Evolutionary conservation across 1,284 basidiomycete genomes (phyloP).

Genomic region (Hemileccinum hortonii): DNA sequence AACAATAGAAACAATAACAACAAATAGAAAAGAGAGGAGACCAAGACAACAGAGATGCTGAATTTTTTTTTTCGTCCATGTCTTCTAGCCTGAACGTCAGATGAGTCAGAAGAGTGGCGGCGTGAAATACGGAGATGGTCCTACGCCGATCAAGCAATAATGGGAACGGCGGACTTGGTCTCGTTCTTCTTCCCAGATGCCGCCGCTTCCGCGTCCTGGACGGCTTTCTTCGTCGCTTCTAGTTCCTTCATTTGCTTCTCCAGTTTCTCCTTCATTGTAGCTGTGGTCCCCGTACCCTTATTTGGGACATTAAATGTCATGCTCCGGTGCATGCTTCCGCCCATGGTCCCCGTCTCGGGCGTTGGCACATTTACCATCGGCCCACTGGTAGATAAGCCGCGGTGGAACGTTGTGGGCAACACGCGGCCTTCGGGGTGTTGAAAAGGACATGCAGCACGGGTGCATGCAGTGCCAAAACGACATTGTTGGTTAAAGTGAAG

Average conservation of each 20-base stretch:
- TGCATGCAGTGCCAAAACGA: slow-evolving; percentile 76
- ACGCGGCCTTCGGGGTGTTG: slow-evolving; percentile 80
- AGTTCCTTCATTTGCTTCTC: slow-evolving; percentile 61
- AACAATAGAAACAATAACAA: slow-evolving; percentile 22
- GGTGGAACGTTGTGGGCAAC: slow-evolving; percentile 72
- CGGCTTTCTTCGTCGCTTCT: slow-evolving; percentile 56
- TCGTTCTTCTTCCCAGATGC: slow-evolving; percentile 60
- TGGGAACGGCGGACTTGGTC: slow-evolving; percentile 49
- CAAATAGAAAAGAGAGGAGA: slow-evolving; percentile 12
- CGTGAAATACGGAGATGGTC: background rate
- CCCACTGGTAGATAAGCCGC: slow-evolving; percentile 59
- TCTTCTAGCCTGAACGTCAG: slow-evolving; percentile 13
- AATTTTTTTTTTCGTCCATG: slow-evolving; percentile 27
- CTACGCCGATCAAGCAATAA: slow-evolving; percentile 34
- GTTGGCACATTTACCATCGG: slow-evolving; percentile 58
- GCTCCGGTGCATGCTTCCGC: slow-evolving; percentile 60
- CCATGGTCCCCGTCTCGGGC: slow-evolving; percentile 65
- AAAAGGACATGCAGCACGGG: slow-evolving; percentile 71
- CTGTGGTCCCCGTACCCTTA: slow-evolving; percentile 32
- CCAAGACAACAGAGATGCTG: slow-evolving; percentile 16
- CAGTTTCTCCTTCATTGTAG: slow-evolving; percentile 48
- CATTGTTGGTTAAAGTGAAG: slow-evolving; percentile 53
- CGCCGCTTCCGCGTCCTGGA: slow-evolving; percentile 54
- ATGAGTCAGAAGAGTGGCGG: background rate
- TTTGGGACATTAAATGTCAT: slow-evolving; percentile 58